Conservation (phyloP, 768 basidiomycete species). For the Coprinopsis strossmayeri region DNA sequence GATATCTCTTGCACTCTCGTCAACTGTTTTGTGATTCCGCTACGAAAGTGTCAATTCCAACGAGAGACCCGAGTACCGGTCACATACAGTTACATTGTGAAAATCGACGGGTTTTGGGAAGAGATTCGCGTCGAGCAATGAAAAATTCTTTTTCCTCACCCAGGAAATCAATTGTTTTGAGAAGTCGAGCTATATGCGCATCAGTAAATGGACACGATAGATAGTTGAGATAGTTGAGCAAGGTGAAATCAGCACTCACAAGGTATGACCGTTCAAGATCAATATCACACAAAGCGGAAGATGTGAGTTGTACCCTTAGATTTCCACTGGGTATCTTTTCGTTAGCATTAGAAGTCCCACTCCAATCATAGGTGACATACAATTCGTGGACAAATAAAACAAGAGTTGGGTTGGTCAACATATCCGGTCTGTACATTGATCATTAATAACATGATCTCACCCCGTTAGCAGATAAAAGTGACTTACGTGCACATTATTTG, state of each 20-base stretch:
- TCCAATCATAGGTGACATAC: too few species aligned
- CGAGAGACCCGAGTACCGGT: too few species aligned
- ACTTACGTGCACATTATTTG: constrained; percentile 90
- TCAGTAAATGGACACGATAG: too few species aligned
- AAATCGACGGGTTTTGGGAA: constrained; percentile 53
- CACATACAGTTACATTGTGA: too few species aligned
- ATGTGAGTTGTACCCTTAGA: constrained; percentile 75
- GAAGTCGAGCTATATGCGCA: constrained; percentile 76
- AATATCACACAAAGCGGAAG: constrained; percentile 64
- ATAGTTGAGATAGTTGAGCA: constrained; percentile 1
- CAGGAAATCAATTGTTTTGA: constrained; percentile 76
- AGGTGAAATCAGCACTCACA: constrained; percentile 32
- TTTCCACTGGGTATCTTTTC: constrained; percentile 83
- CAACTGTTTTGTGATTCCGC: constrained; percentile 32
- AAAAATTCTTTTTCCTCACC: constrained; percentile 60
- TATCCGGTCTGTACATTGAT: constrained; percentile 49
- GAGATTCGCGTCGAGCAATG: constrained; percentile 83
- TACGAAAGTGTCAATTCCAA: constrained; percentile 16
- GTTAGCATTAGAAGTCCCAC: too few species aligned
- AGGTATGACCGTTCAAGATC: constrained; percentile 80
- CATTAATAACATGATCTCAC: constrained; percentile 1
- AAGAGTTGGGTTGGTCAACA: constrained; percentile 71
- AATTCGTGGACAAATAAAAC: constrained; percentile 94
- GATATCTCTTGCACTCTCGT: constrained; percentile 48
- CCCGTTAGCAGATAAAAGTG: neutral